Conservation (phyloP, 768 basidiomycete genomes). For the Amanita subjunquillea region DNA sequence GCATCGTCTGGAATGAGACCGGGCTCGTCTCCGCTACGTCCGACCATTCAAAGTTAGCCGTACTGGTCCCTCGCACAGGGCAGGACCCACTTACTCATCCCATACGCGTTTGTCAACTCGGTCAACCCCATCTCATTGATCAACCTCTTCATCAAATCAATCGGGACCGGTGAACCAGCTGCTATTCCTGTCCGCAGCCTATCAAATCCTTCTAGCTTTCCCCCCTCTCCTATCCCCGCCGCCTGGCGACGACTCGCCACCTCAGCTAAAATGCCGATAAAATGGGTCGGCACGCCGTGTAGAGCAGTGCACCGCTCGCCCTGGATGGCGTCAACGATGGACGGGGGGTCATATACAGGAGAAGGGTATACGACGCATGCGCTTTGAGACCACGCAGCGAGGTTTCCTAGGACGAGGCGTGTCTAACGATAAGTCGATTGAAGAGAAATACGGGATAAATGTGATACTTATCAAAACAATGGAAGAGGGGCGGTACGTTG, state of each 20-base stretch:
- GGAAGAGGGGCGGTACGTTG: constrained; percentile 78
- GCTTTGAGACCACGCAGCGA: constrained; percentile 69
- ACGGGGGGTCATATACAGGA: constrained; percentile 46
- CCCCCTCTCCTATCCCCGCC: constrained; percentile 18
- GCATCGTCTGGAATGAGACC: constrained; percentile 74
- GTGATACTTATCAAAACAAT: constrained; percentile 77
- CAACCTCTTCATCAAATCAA: constrained; percentile 66
- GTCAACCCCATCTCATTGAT: constrained; percentile 56
- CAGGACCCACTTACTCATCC: constrained; percentile 65
- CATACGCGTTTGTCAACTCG: constrained; percentile 72
- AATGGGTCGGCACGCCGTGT: constrained; percentile 83
- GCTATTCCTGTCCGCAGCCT: constrained; percentile 66
- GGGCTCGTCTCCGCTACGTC: constrained; percentile 36
- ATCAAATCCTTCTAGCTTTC: constrained; percentile 11
- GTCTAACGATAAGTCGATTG: constrained; percentile 13
- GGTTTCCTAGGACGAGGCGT: constrained; percentile 77
- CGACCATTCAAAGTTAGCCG: background rate
- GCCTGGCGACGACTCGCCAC: constrained; percentile 42
- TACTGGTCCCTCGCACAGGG: background rate
- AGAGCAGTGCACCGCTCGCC: constrained; percentile 66
- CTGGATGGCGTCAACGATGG: constrained; percentile 62
- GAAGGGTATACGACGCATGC: constrained; percentile 71
- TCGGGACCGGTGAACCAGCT: constrained; percentile 71
- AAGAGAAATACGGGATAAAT: background rate
- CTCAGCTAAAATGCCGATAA: constrained; percentile 64